These are phyloP conservation scores for Selenicereus undatus DNA, from an alignment of 148 eudicot species.

Conservation along the genomic window DNA sequence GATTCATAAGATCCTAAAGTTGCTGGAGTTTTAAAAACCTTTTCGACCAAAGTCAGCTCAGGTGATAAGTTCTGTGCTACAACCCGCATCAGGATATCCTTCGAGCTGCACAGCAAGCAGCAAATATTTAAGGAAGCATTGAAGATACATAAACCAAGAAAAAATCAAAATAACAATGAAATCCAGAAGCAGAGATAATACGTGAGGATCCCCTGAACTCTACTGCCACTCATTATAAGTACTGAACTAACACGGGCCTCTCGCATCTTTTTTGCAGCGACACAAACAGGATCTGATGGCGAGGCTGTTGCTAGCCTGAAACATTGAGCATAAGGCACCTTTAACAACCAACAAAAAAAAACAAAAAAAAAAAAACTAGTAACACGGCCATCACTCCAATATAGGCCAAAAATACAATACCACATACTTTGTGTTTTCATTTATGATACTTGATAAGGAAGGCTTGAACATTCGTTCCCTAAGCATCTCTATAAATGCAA, in stretches of 20 bases:
- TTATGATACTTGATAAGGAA: conserved; percentile 69
- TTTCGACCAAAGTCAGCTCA: conserved; percentile 78
- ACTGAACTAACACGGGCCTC: conserved; percentile 74
- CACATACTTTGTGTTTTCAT: conserved; percentile 70
- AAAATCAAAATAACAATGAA: conserved; percentile 4
- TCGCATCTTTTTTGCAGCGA: conserved; percentile 91
- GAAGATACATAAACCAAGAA: conserved; percentile 13
- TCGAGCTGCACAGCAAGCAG: conserved; percentile 53
- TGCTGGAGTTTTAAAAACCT: conserved; percentile 40
- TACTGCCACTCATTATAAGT: conserved; percentile 52
- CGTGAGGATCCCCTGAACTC: conserved; percentile 89
- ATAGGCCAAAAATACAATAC: conserved; percentile 7
- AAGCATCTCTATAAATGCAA: conserved; percentile 81
- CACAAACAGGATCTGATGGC: conserved; percentile 80
- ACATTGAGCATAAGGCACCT: conserved; percentile 9
- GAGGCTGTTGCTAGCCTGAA: conserved; percentile 67
- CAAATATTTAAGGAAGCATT: not conserved
- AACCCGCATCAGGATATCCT: conserved; percentile 89
- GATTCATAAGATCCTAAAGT: not conserved
- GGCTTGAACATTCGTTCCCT: conserved; percentile 98
- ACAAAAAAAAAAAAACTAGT: too few relatives aligned
- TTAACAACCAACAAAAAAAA: conserved; percentile 2
- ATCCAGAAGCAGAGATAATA: conserved; percentile 29
- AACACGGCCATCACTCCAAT: not conserved
- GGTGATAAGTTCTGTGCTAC: conserved; percentile 92